Conservation (phyloP, 176 grass and related monocot species). For the Puya raimondii region DNA sequence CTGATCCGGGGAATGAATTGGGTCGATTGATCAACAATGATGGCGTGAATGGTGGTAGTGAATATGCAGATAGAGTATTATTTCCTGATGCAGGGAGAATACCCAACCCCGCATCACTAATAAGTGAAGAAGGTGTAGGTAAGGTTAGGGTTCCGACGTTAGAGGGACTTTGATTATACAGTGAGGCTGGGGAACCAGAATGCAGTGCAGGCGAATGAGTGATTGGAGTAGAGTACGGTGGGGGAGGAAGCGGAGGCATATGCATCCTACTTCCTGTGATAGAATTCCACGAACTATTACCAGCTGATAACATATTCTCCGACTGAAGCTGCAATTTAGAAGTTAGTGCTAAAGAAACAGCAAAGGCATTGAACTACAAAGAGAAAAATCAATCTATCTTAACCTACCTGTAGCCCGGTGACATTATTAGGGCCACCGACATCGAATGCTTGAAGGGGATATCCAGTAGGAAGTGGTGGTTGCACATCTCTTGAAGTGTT, state of each 20-base stretch:
- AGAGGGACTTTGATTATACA: slow-evolving; percentile 34
- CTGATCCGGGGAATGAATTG: slow-evolving; percentile 27
- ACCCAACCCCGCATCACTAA: slow-evolving; percentile 33
- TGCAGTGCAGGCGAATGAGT: slow-evolving; percentile 36
- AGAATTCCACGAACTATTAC: slow-evolving; percentile 56
- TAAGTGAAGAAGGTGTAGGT: slow-evolving; percentile 25
- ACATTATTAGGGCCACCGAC: slow-evolving; percentile 37
- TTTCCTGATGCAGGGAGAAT: slow-evolving; percentile 35
- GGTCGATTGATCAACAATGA: slow-evolving; percentile 37
- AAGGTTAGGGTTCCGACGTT: slow-evolving; percentile 31
- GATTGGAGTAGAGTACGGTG: slow-evolving; percentile 45
- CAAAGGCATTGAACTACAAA: neutral
- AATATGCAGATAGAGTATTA: slow-evolving; percentile 29
- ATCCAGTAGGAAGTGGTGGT: slow-evolving; percentile 53
- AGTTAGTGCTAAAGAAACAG: neutral
- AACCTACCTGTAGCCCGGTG: slow-evolving; percentile 49
- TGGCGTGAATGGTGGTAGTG: slow-evolving; percentile 43
- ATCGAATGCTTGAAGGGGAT: slow-evolving; percentile 62
- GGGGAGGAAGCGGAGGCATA: slow-evolving; percentile 43
- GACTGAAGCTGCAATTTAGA: slow-evolving; percentile 55
- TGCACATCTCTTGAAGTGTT: slow-evolving; percentile 43
- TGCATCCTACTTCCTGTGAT: slow-evolving; percentile 43
- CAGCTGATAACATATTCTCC: slow-evolving; percentile 43
- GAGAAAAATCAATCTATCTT: slow-evolving; percentile 9
- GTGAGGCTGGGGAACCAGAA: slow-evolving; percentile 34